A percentile compares a stretch with the other conserved stretches of the same genome.
Conservation (phyloP, 495 filamentous ascomycete species). For the Pseudomonodictys pantanalensis region DNA sequence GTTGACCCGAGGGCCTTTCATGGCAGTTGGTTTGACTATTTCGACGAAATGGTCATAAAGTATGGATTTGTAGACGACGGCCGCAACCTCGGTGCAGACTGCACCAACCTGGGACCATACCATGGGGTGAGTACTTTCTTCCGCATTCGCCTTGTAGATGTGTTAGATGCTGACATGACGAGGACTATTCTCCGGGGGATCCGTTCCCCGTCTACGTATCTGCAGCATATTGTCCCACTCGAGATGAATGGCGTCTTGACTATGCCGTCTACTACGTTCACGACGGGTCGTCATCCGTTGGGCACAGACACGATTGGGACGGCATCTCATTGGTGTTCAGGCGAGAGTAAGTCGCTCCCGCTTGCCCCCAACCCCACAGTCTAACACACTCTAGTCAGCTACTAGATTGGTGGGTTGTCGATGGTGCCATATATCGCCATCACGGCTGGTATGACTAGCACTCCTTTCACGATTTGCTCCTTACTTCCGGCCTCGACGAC, state of each 20-base stretch:
- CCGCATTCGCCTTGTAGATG: no score
- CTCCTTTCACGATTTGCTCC: no score
- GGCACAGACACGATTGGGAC: background rate
- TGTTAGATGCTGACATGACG: background rate
- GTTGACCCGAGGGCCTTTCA: no score
- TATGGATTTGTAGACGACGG: no score
- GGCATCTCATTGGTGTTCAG: background rate
- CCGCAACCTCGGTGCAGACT: background rate
- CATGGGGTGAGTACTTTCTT: background rate
- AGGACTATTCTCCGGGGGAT: background rate
- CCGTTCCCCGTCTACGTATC: background rate
- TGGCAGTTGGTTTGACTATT: no score
- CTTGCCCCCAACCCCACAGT: background rate
- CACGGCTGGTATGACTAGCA: no score
- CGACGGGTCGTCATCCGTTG: background rate
- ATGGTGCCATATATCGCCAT: no score
- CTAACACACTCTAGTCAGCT: no score
- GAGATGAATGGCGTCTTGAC: background rate
- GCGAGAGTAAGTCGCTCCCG: background rate
- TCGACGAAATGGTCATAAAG: no score
- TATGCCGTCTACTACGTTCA: background rate
- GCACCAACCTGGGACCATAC: background rate
- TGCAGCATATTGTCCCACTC: background rate
- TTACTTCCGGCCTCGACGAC: no score
- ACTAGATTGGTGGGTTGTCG: no score